phyloP scores from a whole-genome alignment of 1,139 yeast species.

The Trichomonascaceae sp. region DNA sequence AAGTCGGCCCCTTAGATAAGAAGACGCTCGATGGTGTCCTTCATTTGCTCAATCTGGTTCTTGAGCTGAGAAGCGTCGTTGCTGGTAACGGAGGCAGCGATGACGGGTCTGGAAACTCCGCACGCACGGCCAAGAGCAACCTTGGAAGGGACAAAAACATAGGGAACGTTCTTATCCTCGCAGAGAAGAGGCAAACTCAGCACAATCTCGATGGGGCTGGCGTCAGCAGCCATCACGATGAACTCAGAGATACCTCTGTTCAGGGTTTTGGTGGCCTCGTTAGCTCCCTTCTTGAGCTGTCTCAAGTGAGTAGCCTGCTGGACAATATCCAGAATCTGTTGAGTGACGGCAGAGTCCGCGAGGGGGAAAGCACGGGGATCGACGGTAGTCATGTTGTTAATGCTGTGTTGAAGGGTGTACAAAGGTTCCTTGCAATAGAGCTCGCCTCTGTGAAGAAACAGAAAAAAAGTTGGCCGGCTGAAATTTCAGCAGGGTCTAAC shows the following conservation, averaged over 20 bases:
- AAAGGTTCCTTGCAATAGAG: conserved; percentile 18
- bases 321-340: conserved; percentile 93
- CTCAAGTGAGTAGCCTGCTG: conserved; percentile 97
- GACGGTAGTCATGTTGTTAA: conserved; percentile 20
- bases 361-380: conserved; percentile 78
- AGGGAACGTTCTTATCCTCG: conserved; percentile 98
- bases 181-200: conserved; percentile 95
- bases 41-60: conserved; percentile 92
- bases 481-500: no score
- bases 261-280: conserved; percentile 98
- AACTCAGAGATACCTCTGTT: conserved; percentile 99
- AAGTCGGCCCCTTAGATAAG: no score
- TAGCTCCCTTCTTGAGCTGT: conserved; percentile 98
- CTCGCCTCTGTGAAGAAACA: conserved; percentile 11
- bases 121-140: conserved; percentile 99
- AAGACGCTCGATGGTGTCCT: conserved; percentile 98
- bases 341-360: conserved; percentile 90
- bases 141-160: conserved; percentile 97
- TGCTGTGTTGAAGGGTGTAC: conserved; percentile 1
- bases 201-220: conserved; percentile 97
- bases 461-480: not conserved
- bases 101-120: conserved; percentile 99
- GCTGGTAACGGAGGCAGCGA: conserved; percentile 96
- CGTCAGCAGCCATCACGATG: conserved; percentile 99
- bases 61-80: conserved; percentile 97